phyloP scores from a whole-genome alignment of 768 basidiomycete genomes.

The Naganishia vishniacii region DNA sequence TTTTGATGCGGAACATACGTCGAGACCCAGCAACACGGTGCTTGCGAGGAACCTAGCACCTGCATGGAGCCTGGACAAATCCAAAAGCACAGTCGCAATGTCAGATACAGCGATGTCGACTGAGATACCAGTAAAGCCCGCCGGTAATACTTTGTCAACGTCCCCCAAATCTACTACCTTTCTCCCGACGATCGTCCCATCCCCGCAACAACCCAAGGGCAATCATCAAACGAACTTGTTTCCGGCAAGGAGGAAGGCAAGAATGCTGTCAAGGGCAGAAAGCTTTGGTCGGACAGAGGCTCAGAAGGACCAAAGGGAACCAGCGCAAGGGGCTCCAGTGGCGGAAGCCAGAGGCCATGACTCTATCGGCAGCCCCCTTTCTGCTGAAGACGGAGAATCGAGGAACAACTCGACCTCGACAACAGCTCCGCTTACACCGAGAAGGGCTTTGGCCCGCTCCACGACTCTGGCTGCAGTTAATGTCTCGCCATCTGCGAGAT shows the following conservation, averaged over 20 bases:
- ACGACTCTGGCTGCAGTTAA: background rate
- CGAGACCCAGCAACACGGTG: background rate
- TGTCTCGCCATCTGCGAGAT: background rate
- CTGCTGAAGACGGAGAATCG: background rate
- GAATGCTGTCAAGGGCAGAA: slow-evolving; percentile 16
- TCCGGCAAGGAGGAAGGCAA: background rate
- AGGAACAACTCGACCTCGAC: no score
- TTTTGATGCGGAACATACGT: background rate
- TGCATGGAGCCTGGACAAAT: background rate
- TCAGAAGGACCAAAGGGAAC: slow-evolving; percentile 2
- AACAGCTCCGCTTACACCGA: background rate
- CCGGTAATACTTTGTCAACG: background rate
- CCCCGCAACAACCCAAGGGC: background rate
- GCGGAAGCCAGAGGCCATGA: no score
- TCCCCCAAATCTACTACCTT: background rate
- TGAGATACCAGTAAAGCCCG: background rate
- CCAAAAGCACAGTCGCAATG: background rate
- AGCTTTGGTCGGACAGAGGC: slow-evolving; percentile 11
- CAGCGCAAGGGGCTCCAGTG: background rate
- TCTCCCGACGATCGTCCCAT: slow-evolving; percentile 3
- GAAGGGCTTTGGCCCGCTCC: slow-evolving; percentile 5
- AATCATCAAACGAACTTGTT: background rate
- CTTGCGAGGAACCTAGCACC: background rate
- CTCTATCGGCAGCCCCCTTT: background rate
- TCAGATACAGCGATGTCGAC: background rate